Conservation (phyloP, 495 filamentous ascomycete genomes). For the Penicillium lagena region DNA sequence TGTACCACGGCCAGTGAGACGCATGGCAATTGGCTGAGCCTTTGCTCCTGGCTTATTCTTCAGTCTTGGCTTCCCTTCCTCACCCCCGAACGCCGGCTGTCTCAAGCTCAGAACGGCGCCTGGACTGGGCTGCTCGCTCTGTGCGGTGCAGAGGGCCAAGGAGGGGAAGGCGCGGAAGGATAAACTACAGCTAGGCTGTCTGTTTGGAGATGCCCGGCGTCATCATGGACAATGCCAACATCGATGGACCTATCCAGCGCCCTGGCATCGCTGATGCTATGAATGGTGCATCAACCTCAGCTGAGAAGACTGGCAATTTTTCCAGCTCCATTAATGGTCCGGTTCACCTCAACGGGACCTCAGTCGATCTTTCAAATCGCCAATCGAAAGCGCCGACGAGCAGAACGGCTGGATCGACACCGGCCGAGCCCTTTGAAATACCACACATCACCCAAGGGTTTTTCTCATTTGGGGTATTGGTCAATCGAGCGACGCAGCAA, state of each 20-base stretch:
- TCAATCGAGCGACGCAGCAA: constrained; percentile 73
- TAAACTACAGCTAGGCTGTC: constrained; percentile 1
- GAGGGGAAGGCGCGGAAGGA: constrained; percentile 20
- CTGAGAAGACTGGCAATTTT: constrained; percentile 9
- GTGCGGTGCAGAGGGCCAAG: constrained; percentile 26
- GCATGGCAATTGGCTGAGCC: constrained; percentile 26
- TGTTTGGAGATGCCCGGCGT: constrained; percentile 39
- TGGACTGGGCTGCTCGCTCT: constrained; percentile 15
- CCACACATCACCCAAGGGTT: constrained; percentile 72
- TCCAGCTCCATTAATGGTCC: constrained; percentile 20
- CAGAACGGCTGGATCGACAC: background rate
- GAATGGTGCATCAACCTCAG: constrained; percentile 16
- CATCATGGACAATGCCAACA: constrained; percentile 37
- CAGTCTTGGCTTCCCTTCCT: constrained; percentile 24
- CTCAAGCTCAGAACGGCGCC: constrained; percentile 10
- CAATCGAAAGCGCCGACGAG: constrained; percentile 2
- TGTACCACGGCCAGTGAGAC: constrained; percentile 14
- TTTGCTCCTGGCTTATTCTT: constrained; percentile 5
- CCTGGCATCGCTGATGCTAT: constrained; percentile 15
- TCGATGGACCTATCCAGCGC: constrained; percentile 21
- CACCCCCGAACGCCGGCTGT: constrained; percentile 13
- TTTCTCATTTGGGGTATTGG: constrained; percentile 59
- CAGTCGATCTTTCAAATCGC: constrained; percentile 8
- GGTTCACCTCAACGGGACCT: constrained; percentile 23
- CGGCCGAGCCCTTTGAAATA: constrained; percentile 57